A percentile compares a stretch with the other conserved stretches of the same genome.
phyloP scores from a whole-genome alignment of 2,329 filamentous ascomycete genomes.

The Neoscytalidium dimidiatum region DNA sequence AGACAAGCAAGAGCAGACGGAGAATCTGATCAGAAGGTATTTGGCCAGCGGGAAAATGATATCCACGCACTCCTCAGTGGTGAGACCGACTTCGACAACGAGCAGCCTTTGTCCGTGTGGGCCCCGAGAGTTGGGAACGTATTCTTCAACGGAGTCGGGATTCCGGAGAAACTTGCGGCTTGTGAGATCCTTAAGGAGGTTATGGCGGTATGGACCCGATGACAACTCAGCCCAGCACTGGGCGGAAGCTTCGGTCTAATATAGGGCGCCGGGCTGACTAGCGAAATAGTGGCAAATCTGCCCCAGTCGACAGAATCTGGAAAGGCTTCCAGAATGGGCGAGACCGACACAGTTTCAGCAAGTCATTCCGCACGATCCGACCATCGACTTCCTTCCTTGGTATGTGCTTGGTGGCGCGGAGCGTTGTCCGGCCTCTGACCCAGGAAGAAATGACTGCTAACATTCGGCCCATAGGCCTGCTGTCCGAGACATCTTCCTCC shows the following conservation, averaged over 20 bases:
- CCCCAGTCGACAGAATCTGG: constrained; percentile 16
- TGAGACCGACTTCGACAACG: constrained; percentile 6
- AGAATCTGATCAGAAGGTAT: constrained; percentile 2
- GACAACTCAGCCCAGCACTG: neutral
- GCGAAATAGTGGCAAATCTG: constrained; percentile 19
- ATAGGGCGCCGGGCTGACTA: neutral
- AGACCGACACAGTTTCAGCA: constrained; percentile 16
- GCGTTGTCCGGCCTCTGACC: neutral
- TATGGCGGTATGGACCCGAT: constrained; percentile 2
- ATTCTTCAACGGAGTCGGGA: neutral
- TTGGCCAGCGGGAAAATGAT: constrained; percentile 7
- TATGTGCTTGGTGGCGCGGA: neutral
- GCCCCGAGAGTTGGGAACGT: constrained; percentile 10
- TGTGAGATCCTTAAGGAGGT: constrained; percentile 11
- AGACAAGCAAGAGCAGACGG: constrained; percentile 12
- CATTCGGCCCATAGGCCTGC: constrained; percentile 8
- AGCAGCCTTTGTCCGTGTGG: constrained; percentile 18
- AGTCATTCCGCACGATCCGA: constrained; percentile 20
- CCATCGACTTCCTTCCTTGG: constrained; percentile 19
- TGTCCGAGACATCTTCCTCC: constrained; percentile 17
- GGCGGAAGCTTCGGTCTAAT: neutral
- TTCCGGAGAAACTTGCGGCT: constrained; percentile 15
- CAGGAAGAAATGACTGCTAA: neutral
- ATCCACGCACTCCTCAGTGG: constrained; percentile 4
- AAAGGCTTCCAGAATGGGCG: constrained; percentile 18